Evolutionary conservation across 306 rosid species (phyloP).

Genomic region (Argentina anserina): DNA sequence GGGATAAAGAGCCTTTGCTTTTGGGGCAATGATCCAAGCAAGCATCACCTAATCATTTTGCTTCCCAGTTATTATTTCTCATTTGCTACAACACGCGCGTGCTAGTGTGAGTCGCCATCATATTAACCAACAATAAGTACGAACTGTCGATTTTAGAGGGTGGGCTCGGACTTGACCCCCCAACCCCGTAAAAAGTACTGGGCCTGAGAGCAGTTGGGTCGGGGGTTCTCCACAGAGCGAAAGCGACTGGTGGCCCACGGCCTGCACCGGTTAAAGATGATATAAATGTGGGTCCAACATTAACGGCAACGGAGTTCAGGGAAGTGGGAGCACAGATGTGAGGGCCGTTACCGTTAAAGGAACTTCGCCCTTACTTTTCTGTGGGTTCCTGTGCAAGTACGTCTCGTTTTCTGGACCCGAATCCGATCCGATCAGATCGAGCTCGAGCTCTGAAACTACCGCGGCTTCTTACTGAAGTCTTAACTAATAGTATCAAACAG

Average conservation of each 20-base stretch:
- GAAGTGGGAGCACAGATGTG: not conserved
- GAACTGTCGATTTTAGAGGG: constrained; percentile 1
- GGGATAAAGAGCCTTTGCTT: not conserved
- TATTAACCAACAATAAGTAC: not conserved
- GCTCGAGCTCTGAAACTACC: not conserved
- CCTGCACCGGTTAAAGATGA: not conserved
- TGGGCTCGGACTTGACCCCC: not conserved
- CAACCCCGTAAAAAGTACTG: not conserved
- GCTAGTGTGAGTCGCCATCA: not conserved
- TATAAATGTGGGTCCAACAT: not conserved
- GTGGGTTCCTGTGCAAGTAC: not conserved
- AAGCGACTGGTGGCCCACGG: not conserved
- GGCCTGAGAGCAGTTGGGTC: constrained; percentile 13
- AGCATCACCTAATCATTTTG: constrained; percentile 1
- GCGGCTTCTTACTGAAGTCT: not conserved
- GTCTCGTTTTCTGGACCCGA: not conserved
- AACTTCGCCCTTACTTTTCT: not conserved
- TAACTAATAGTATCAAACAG: too few species aligned
- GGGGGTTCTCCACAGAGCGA: not conserved
- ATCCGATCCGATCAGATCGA: not conserved
- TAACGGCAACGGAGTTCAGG: not conserved
- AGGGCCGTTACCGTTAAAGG: not conserved
- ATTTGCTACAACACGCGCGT: not conserved
- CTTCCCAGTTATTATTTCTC: constrained; percentile 1
- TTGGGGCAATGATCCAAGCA: not conserved